phyloP scores from a whole-genome alignment of 805 yeast species.

The Candida patagonica region DNA sequence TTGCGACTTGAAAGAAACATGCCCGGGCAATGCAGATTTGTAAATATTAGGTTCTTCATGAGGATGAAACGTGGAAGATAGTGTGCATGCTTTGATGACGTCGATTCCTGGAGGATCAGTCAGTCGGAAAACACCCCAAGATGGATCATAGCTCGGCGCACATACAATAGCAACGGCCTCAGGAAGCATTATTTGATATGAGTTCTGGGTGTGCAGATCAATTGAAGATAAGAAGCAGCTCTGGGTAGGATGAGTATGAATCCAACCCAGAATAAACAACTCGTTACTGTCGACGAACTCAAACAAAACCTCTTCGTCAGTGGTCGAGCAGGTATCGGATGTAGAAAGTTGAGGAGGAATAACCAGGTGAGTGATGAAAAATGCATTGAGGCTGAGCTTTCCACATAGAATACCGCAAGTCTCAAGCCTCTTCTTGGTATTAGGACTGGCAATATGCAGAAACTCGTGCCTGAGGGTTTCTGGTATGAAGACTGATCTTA shows the following conservation, averaged over 20 bases:
- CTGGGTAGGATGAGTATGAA: conserved; percentile 67
- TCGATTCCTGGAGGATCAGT: conserved; percentile 60
- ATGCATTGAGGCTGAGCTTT: conserved; percentile 49
- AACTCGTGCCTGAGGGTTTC: conserved; percentile 34
- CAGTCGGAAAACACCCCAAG: conserved; percentile 48
- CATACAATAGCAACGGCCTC: conserved; percentile 63
- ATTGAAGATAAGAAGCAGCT: conserved; percentile 60
- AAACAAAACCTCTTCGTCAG: conserved; percentile 49
- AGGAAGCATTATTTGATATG: conserved; percentile 61
- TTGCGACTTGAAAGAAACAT: conserved; percentile 37
- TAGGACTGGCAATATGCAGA: conserved; percentile 37
- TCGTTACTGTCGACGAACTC: conserved; percentile 46
- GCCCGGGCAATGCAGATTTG: conserved; percentile 42
- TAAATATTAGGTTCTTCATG: conserved; percentile 45
- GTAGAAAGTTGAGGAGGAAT: conserved; percentile 59
- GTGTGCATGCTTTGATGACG: conserved; percentile 41
- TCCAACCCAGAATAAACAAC: conserved; percentile 63
- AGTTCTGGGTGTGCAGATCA: conserved; percentile 58
- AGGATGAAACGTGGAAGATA: conserved; percentile 48
- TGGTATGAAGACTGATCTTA: conserved; percentile 47
- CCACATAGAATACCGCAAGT: conserved; percentile 66
- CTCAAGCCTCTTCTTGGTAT: conserved; percentile 44
- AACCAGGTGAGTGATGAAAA: conserved; percentile 50
- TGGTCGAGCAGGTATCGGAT: conserved; percentile 51
- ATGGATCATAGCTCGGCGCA: conserved; percentile 42